These are phyloP conservation scores for Sugiyamaella qingdaonensis DNA, from an alignment of 805 yeast species.

Conservation along the genomic window DNA sequence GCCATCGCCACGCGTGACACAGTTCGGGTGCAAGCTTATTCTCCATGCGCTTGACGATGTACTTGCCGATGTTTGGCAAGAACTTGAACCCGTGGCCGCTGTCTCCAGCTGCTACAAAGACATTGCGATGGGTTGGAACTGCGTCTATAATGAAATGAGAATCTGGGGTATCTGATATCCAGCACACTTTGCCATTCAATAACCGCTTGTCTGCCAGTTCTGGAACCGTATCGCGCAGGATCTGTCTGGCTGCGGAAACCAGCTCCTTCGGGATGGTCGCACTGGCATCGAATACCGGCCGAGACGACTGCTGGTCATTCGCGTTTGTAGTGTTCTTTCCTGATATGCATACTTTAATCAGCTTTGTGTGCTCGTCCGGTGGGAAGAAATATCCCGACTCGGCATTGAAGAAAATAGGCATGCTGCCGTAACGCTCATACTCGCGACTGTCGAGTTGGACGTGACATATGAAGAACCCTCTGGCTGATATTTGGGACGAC, in stretches of 20 bases:
- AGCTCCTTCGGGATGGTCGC: neutral
- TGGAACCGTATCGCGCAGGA: conserved; percentile 35
- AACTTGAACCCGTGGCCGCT: conserved; percentile 38
- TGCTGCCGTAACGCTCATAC: conserved; percentile 29
- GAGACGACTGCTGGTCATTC: neutral
- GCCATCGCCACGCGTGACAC: neutral
- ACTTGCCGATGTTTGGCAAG: conserved; percentile 36
- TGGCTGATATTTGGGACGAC: conserved; percentile 36
- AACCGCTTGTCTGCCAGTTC: conserved; percentile 31
- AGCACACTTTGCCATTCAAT: conserved; percentile 32
- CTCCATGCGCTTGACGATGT: conserved; percentile 19
- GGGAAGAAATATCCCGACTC: conserved; percentile 43
- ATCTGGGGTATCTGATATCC: conserved; percentile 39
- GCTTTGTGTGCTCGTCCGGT: conserved; percentile 27
- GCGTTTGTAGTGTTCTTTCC: neutral
- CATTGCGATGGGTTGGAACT: conserved; percentile 18
- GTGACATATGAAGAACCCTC: conserved; percentile 42
- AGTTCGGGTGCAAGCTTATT: neutral
- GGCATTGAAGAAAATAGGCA: conserved; percentile 37
- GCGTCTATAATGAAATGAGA: conserved; percentile 26
- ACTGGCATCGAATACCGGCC: neutral
- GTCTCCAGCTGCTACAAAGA: conserved; percentile 37
- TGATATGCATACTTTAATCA: conserved; percentile 9
- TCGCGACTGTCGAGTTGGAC: conserved; percentile 36
- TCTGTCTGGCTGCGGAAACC: neutral